Evolutionary conservation across 805 yeast species (phyloP).

Genomic region (Wickerhamomyces chaumierensis): DNA sequence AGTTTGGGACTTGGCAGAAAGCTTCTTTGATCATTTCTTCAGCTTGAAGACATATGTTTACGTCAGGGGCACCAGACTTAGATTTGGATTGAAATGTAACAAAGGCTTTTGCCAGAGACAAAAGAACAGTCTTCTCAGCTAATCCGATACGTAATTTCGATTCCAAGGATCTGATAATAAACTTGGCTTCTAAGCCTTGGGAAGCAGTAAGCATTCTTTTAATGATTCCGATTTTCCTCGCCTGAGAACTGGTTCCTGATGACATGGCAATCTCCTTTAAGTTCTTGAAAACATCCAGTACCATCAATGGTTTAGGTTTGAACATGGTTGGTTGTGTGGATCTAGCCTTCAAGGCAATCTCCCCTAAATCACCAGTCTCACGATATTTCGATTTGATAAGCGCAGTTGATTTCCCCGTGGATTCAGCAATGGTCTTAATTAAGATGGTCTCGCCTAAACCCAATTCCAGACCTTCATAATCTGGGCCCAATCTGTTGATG

Average conservation of each 20-base stretch:
- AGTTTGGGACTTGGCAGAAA: slow-evolving; percentile 83
- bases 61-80: slow-evolving; percentile 20
- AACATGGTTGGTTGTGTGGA: slow-evolving; percentile 87
- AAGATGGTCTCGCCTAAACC: slow-evolving; percentile 89
- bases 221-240: slow-evolving; percentile 64
- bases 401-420: slow-evolving; percentile 71
- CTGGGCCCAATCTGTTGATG: slow-evolving; percentile 88
- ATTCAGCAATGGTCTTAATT: slow-evolving; percentile 79
- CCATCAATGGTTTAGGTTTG: slow-evolving; percentile 73
- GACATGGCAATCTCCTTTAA: slow-evolving; percentile 67
- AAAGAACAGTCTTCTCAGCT: slow-evolving; percentile 86
- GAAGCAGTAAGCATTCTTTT: slow-evolving; percentile 81
- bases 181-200: slow-evolving; percentile 80
- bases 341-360: slow-evolving; percentile 76
- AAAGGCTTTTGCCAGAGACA: slow-evolving; percentile 77
- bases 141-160: slow-evolving; percentile 88
- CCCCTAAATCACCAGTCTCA: slow-evolving; percentile 81
- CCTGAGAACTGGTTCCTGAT: slow-evolving; percentile 76
- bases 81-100: slow-evolving; percentile 42
- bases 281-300: slow-evolving; percentile 60
- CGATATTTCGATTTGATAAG: slow-evolving; percentile 68
- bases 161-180: slow-evolving; percentile 78
- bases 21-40: slow-evolving; percentile 79
- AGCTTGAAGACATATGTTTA: slow-evolving; percentile 44
- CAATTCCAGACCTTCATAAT: slow-evolving; percentile 86